phyloP scores from a whole-genome alignment of 257 asterid species.

The Nicotiana otophora region DNA sequence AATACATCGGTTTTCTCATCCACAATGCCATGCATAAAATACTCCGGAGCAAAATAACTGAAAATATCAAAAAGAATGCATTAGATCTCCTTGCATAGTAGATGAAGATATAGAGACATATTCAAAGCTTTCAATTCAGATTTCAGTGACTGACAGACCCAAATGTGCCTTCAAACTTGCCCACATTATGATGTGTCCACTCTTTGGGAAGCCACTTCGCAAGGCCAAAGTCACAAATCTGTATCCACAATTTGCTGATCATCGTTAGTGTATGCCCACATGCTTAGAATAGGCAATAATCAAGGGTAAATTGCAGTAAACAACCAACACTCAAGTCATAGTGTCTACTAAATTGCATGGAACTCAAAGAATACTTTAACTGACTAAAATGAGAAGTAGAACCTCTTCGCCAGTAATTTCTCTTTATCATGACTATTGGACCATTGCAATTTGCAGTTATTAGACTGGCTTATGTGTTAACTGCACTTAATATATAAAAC shows the following conservation, averaged over 20 bases:
- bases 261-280: not conserved
- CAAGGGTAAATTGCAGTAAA: not conserved
- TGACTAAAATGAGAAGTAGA: not conserved
- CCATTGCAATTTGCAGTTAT: not conserved
- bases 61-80: not conserved
- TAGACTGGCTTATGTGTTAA: not conserved
- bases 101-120: not conserved
- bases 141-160: constrained; percentile 39
- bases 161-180: constrained; percentile 73
- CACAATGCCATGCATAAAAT: constrained; percentile 65
- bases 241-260: constrained; percentile 2
- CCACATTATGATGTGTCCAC: constrained; percentile 54
- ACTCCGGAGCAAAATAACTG: constrained; percentile 79
- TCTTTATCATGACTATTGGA: not conserved
- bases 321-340: not conserved
- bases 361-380: not conserved
- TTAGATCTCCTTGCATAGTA: not conserved
- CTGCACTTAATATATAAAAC: not conserved
- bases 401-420: not conserved
- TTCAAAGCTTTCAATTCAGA: not conserved
- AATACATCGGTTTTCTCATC: constrained; percentile 76
- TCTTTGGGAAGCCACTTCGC: constrained; percentile 79
- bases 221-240: constrained; percentile 81
- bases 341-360: not conserved
- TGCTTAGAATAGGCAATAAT: not conserved